Evolutionary conservation across 768 basidiomycete genomes (phyloP).

Genomic region (Crassisporium funariophilum): DNA sequence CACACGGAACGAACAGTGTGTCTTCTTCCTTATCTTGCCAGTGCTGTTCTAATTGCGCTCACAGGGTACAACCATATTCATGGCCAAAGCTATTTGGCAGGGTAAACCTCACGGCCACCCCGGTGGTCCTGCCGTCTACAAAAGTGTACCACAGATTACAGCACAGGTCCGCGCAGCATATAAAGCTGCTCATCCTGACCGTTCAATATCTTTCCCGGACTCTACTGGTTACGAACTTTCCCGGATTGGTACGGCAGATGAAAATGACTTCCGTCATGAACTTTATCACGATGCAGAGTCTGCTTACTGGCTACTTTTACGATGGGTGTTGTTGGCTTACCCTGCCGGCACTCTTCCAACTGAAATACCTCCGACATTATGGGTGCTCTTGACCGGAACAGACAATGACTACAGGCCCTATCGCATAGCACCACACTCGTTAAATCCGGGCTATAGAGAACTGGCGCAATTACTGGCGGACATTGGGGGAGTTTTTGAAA

Average conservation of each 20-base stretch:
- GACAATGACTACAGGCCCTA: no score
- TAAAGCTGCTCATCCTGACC: not conserved
- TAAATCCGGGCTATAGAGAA: constrained; percentile 4
- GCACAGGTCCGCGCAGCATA: not conserved
- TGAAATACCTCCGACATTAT: not conserved
- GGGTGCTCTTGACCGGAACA: no score
- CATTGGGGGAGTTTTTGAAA: not conserved
- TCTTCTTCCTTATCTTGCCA: not conserved
- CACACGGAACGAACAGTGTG: constrained; percentile 2
- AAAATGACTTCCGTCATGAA: not conserved
- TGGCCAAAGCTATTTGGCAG: constrained; percentile 7
- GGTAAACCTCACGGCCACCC: not conserved
- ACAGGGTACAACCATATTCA: constrained; percentile 11
- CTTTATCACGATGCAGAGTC: constrained; percentile 11
- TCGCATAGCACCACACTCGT: no score
- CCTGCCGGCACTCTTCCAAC: not conserved
- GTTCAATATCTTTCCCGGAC: not conserved
- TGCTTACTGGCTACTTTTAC: constrained; percentile 3
- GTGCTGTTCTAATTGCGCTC: not conserved
- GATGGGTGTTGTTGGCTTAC: constrained; percentile 6
- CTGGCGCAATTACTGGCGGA: not conserved
- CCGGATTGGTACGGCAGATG: not conserved
- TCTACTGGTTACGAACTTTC: not conserved
- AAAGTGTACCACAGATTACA: not conserved
- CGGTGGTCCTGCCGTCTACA: not conserved